A percentile compares a stretch with the other conserved stretches of the same genome.
Conservation (phyloP, 169 alveolate genomes). For the Miamiensis avidus region DNA sequence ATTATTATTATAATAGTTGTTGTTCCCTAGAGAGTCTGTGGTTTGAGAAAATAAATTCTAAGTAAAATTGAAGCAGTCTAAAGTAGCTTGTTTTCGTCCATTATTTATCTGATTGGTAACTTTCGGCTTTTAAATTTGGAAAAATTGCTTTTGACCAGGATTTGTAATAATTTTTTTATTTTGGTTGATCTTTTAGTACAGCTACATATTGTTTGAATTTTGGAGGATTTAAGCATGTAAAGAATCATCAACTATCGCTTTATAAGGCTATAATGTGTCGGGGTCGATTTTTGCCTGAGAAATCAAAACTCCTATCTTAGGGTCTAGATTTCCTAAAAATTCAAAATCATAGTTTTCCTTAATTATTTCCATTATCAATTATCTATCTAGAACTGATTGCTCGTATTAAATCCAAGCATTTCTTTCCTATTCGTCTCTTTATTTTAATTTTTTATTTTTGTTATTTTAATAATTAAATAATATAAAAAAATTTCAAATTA, state of each 20-base stretch:
- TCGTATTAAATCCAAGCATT: neutral
- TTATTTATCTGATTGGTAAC: neutral
- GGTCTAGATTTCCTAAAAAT: too few relatives aligned
- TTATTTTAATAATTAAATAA: too few relatives aligned
- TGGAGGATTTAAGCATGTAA: neutral
- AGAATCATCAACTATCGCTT: neutral
- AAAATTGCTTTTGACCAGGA: neutral
- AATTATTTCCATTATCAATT: too few relatives aligned
- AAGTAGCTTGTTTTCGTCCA: neutral
- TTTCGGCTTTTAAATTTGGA: neutral
- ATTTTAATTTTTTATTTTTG: too few relatives aligned
- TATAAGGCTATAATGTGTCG: neutral
- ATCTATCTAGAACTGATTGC: neutral
- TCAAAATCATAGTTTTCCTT: neutral
- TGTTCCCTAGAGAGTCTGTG: too few relatives aligned
- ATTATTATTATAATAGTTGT: too few relatives aligned
- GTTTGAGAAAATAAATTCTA: too few relatives aligned
- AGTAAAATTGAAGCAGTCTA: too few relatives aligned
- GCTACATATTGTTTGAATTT: neutral
- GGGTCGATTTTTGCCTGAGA: neutral
- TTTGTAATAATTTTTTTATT: too few relatives aligned
- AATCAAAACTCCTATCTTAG: too few relatives aligned
- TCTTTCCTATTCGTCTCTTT: neutral
- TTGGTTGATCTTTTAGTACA: neutral
- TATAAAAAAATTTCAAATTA: too few relatives aligned